Percentiles rank a stretch among this genome's conserved stretches.
Evolutionary conservation across 345 rosid genomes (phyloP).

Genomic region (Pugionium dolabratum): DNA sequence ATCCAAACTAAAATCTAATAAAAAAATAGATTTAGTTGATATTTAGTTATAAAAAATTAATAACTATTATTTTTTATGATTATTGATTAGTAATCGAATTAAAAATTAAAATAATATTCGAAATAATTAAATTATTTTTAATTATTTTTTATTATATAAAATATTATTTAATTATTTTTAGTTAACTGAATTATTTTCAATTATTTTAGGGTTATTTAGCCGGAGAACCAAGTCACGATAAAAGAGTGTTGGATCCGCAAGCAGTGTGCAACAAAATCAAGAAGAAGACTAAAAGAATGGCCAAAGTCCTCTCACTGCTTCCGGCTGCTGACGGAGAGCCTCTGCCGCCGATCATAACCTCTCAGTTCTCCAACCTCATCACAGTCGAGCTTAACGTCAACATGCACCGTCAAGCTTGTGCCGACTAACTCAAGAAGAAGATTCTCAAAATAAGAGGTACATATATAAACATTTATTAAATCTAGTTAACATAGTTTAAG

Average conservation of each 20-base stretch:
- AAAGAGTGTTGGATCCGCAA: constrained; percentile 78
- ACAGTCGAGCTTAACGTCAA: constrained; percentile 86
- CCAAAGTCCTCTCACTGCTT: constrained; percentile 73
- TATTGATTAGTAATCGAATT: no score
- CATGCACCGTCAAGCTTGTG: constrained; percentile 97
- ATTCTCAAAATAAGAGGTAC: constrained; percentile 95
- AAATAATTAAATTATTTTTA: no score
- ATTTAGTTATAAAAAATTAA: no score
- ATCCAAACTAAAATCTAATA: no score
- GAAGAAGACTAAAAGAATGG: constrained; percentile 79
- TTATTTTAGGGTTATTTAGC: no score
- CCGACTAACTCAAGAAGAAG: constrained; percentile 79
- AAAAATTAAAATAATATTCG: no score
- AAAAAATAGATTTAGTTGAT: no score
- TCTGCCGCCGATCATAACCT: constrained; percentile 59
- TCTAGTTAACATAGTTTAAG: not conserved
- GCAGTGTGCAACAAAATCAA: constrained; percentile 70
- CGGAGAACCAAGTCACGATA: constrained; percentile 68
- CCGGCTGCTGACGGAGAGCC: constrained; percentile 75
- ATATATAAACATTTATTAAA: not conserved
- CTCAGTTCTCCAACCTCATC: constrained; percentile 61
- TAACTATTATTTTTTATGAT: no score
- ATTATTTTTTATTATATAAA: not conserved
- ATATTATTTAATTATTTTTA: constrained; percentile 36
- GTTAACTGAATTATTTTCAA: no score